Evolutionary conservation across 2,329 filamentous ascomycete species (phyloP).

Genomic region (Scedosporium aurantiacum): DNA sequence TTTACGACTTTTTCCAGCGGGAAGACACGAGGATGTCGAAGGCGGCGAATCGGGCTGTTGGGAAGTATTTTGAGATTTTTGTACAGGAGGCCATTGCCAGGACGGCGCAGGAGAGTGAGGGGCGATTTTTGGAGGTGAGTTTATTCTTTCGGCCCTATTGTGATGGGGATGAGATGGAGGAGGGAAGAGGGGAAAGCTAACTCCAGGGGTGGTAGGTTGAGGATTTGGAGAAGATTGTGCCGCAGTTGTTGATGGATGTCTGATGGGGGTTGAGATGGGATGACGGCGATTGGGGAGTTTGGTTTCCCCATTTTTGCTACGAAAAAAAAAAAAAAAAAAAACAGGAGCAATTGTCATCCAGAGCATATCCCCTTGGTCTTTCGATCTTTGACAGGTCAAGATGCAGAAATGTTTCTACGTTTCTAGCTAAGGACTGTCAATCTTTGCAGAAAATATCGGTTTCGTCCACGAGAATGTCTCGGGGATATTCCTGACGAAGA

Average conservation of each 20-base stretch:
- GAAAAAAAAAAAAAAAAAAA: too few relatives aligned
- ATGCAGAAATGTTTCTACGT: neutral
- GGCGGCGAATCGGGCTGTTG: slow-evolving; percentile 66
- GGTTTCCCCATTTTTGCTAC: neutral
- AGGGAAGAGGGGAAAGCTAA: slow-evolving; percentile 8
- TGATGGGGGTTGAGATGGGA: slow-evolving; percentile 26
- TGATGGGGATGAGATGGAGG: neutral
- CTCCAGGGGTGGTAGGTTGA: slow-evolving; percentile 48
- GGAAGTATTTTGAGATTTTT: slow-evolving; percentile 84
- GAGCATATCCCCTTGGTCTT: too few relatives aligned
- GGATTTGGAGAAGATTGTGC: slow-evolving; percentile 79
- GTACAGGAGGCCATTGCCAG: slow-evolving; percentile 79
- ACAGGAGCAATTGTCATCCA: too few relatives aligned
- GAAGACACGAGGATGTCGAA: slow-evolving; percentile 62
- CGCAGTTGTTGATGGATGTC: slow-evolving; percentile 78
- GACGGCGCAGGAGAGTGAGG: slow-evolving; percentile 57
- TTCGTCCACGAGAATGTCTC: neutral
- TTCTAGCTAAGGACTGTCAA: neutral
- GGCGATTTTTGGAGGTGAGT: slow-evolving; percentile 64
- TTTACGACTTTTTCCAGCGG: slow-evolving; percentile 69
- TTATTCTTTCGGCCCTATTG: neutral
- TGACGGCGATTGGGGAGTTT: neutral
- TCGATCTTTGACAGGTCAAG: too few relatives aligned
- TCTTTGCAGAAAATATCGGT: neutral
- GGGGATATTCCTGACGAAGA: neutral